Evolutionary conservation across 148 eudicot genomes (phyloP), one percentile per base, ranked within the genome.

Genomic region (Silene uniflora): DNA sequence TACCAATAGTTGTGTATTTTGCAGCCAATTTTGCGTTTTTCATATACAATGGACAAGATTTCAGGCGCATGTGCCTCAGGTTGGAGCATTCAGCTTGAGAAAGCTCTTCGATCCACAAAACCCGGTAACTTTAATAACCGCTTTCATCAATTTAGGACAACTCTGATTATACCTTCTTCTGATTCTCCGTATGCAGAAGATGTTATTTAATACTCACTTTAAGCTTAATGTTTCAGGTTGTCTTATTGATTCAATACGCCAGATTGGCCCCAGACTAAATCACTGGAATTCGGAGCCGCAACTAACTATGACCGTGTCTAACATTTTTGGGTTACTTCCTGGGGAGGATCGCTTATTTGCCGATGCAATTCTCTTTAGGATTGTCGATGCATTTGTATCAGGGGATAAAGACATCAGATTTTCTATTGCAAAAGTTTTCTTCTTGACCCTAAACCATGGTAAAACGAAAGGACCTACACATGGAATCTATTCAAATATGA

Each of bases 81-180:
- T 61, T 93, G 98, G 98, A 90, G 95, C 81, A 87, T 91, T 79
- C 84, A 90, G 73, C 90, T 93, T 35, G 97, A 93, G 69, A 93
- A 90, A 80, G 86, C 88, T 62, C 92, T 93, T 63, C 97, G 98
- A 19, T 90, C 93, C 25, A 83, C 72, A 76, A 84, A 69, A 69
- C 87, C 86, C 32, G 97, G 98, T 90, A 22, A 73, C 49, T 17
- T 56, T 72, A 54, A 11, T 62, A 19, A 13, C 32, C 39, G 22
- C 35, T 32, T 61, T 59, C 29, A 18, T 35, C n/a, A 22, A 17
- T 59, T 44, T 32, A 52, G 24, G 25, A n/a, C n/a, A n/a, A n/a
- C n/a, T n/a, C n/a, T n/a, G n/a, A n/a, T n/a, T n/a, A n/a, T n/a
- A n/a, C n/a, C n/a, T n/a, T n/a, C n/a, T n/a, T n/a, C n/a, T n/a